Base-by-base conservation (phyloP, 768 basidiomycete genomes). In the Hysterangium stoloniferum region DNA sequence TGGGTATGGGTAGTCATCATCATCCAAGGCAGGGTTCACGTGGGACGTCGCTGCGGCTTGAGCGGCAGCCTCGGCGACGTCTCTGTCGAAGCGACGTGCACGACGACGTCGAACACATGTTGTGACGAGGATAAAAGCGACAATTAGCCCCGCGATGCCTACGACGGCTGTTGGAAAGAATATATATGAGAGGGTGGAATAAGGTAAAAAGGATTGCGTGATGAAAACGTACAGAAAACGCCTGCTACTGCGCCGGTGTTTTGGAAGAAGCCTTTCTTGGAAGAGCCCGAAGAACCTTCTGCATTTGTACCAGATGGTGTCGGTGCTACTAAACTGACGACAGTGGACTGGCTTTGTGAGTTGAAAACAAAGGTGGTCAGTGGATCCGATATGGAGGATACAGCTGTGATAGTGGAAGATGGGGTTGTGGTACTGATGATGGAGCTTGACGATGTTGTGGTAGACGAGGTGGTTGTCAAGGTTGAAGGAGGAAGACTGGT, bases 221-320 rank as follows among this genome's bases (percentile, higher is more conserved):
- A 6, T 4, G 27, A 31, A 5, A 2, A 33, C 44, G 5, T 29
- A 45, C 44, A 31, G 67, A 87, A 88, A 0, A 79, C 78, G 11
- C 80, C 86, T 1, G 81, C 82, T 1, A 87, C 80, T 0, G 84
- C 86, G 19, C 77, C 82, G 17, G 64, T 86, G 67, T 89, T 88
- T 41, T 71, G 54, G 62, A 87, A 82, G 69, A 87, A 87, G 37
- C 84, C 49, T 15, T 32, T 28, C 35, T 11, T 51, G 38, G 29
- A n/a, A n/a, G n/a, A n/a, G n/a, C n/a, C n/a, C n/a, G n/a, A n/a
- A n/a, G n/a, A n/a, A n/a, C n/a, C n/a, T n/a, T n/a, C n/a, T n/a
- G n/a, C n/a, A n/a, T n/a, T n/a, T n/a, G n/a, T n/a, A n/a, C n/a
- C n/a, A n/a, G n/a, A n/a, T n/a, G n/a, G n/a, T n/a, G n/a, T n/a